Evolutionary conservation across 1,284 basidiomycete genomes (phyloP), one percentile per base, ranked within the genome.

Genomic region (Peniophora sp.): DNA sequence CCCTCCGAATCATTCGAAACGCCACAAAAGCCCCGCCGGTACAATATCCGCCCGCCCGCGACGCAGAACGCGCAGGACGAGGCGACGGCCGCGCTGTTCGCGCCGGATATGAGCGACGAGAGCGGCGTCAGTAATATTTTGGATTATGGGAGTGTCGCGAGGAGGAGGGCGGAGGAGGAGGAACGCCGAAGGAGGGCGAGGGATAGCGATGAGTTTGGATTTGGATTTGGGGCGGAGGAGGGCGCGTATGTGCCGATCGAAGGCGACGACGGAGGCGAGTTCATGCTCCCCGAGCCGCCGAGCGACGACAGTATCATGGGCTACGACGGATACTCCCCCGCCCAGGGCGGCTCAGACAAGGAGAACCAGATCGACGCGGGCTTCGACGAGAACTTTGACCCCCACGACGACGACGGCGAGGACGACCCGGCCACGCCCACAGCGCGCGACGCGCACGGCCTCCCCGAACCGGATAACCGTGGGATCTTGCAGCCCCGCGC

Each of bases 401-500:
- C 11, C n/a, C n/a, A n/a, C n/a, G n/a, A 8, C 15, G 43, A 24
- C 43, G 47, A 11, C 49, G 24, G 11, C 41, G 20, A 14, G 35
- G 14, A n/a, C 41, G 20, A 14, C 24, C 53, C 32, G 44, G 15
- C 39, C 47, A 34, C 27, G 45, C 49, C 22, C 47, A 50, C 45
- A 39, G 44, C 18, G 12, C 45, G n/a, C 51, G 43, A 18, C 27
- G 27, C 34, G 34, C 36, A 12, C 42, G 45, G 10, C 18, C 18
- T 11, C 12, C 44, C 10, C 10, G 3, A 32, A 12, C 27, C 27
- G 14, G 41, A 32, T 35, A 44, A 57, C 20, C 55, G 55, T 35
- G 56, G 55, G n/a, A 53, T 49, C 47, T 56, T 47, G 20, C 54
- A 50, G 46, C 55, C 56, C 17, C 47, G 42, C 50, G 49, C 10